Evolutionary conservation across 345 rosid genomes (phyloP), one percentile per base, ranked within the genome.

Genomic region (Sisymbrium irio): DNA sequence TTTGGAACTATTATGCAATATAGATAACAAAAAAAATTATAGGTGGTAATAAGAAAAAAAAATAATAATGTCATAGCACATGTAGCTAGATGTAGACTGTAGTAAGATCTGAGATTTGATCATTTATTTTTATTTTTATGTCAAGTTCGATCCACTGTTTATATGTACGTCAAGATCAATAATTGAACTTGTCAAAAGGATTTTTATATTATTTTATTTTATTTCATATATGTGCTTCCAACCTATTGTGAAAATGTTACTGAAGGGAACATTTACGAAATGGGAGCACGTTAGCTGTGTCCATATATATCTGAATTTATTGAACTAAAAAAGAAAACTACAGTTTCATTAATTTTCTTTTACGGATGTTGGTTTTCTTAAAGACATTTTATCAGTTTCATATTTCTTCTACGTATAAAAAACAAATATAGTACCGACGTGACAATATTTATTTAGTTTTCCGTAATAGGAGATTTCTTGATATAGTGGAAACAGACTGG

Each of bases 81-180:
- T 76, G 79, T 65, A 74, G 67, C 40, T 65, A 54, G 65, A 42
- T 73, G 58, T 67, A 44, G 79, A 62, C 74, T 62, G 70, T 69
- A 69, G 79, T 69, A 69, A 76, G 79, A 69, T 76, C 79, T 69
- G 51, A 69, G 75, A 69, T 76, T 76, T 76, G 33, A 69, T 76
- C 75, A 44, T 69, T 62, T 67, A 27, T 67, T 32, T 27, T 40
- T 50, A 6, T 58, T n/a, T 58, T 50, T 41, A 40, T 59, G 67
- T 67, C 68, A 50, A 4, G 55, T 30, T 67, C 73, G 44, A 33
- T 60, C 49, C 7, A 60, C 74, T 67, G 47, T 60, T 49, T 19
- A 45, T 56, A 55, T 18, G 49, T 67, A 75, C 73, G 56, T 41
- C 20, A 50, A 68, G 0, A 40, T 51, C 78, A 67, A 75, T 75